phyloP scores from a whole-genome alignment of 352 stramenopile genomes.

The Phytophthora europaea region DNA sequence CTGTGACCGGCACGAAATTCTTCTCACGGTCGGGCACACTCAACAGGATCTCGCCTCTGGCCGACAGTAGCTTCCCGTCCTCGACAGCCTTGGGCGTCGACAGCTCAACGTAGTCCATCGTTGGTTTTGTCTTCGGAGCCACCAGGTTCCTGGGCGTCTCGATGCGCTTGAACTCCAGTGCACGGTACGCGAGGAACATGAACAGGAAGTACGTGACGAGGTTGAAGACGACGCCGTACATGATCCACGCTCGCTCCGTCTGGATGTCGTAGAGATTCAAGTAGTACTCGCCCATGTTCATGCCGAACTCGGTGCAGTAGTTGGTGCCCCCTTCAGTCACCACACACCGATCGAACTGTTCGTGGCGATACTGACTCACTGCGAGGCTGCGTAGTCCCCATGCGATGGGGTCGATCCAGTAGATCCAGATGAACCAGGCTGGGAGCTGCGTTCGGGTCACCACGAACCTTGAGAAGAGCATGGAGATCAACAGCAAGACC shows the following conservation, averaged over 20 bases:
- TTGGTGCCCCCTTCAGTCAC: slow-evolving; percentile 28
- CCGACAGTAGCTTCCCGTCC: slow-evolving; percentile 1
- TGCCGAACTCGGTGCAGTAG: slow-evolving; percentile 45
- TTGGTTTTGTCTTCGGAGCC: slow-evolving; percentile 22
- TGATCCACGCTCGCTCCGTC: slow-evolving; percentile 45
- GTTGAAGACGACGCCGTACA: slow-evolving; percentile 47
- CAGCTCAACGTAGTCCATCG: slow-evolving; percentile 23
- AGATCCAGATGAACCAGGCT: slow-evolving; percentile 60
- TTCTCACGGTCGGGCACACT: slow-evolving; percentile 16
- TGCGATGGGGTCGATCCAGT: slow-evolving; percentile 62
- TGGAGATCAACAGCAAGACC: slow-evolving; percentile 41
- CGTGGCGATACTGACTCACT: slow-evolving; percentile 45
- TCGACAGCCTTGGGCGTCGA: slow-evolving; percentile 24
- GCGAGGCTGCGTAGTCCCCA: slow-evolving; percentile 53
- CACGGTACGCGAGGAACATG: slow-evolving; percentile 43
- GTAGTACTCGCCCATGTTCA: slow-evolving; percentile 56
- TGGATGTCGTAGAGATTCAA: slow-evolving; percentile 45
- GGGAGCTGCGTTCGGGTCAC: slow-evolving; percentile 47
- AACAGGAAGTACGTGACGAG: slow-evolving; percentile 47
- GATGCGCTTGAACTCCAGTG: slow-evolving; percentile 46
- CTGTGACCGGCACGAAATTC: slow-evolving; percentile 44
- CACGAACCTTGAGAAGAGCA: slow-evolving; percentile 61
- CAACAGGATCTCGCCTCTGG: slow-evolving; percentile 3
- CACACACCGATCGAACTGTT: slow-evolving; percentile 37
- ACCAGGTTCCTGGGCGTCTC: slow-evolving; percentile 34